Evolutionary conservation across 2,329 filamentous ascomycete species (phyloP).

Genomic region (Volutella citrinella): DNA sequence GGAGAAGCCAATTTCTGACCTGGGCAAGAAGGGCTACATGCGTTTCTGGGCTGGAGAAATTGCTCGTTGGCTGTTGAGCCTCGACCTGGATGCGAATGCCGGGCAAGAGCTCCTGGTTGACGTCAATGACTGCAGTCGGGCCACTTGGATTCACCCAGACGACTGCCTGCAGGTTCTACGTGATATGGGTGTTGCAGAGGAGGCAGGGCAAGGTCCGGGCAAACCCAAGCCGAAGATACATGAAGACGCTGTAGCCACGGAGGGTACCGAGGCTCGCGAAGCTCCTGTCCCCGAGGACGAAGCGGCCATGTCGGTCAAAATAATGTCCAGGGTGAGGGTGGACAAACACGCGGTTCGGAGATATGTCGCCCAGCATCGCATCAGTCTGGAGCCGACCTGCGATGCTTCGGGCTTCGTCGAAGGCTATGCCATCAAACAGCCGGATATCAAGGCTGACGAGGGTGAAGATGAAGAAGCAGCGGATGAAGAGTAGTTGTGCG

Average conservation of each 20-base stretch:
- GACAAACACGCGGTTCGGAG: slow-evolving; percentile 57
- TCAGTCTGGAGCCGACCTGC: slow-evolving; percentile 64
- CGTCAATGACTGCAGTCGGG: slow-evolving; percentile 68
- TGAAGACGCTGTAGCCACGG: slow-evolving; percentile 11
- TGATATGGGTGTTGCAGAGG: slow-evolving; percentile 71
- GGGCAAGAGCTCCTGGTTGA: slow-evolving; percentile 52
- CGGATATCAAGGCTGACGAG: slow-evolving; percentile 29
- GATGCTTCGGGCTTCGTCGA: slow-evolving; percentile 73
- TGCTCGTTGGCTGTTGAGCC: slow-evolving; percentile 60
- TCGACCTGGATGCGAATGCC: slow-evolving; percentile 35
- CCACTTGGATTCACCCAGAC: slow-evolving; percentile 80
- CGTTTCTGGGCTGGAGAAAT: slow-evolving; percentile 86
- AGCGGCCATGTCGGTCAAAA: slow-evolving; percentile 25
- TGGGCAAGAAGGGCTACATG: slow-evolving; percentile 78
- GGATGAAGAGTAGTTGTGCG: slow-evolving; percentile 1
- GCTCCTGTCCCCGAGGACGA: slow-evolving; percentile 20
- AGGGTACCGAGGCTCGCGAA: slow-evolving; percentile 20
- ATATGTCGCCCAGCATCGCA: slow-evolving; percentile 63
- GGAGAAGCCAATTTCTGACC: slow-evolving; percentile 86
- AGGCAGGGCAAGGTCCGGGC: slow-evolving; percentile 48
- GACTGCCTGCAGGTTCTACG: slow-evolving; percentile 77
- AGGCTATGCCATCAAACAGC: slow-evolving; percentile 55
- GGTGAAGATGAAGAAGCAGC: slow-evolving; percentile 18
- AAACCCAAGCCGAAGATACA: slow-evolving; percentile 25
- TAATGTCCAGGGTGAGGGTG: slow-evolving; percentile 47